phyloP scores from a whole-genome alignment of 2,329 filamentous ascomycete species.

The Cladobotryum protrusum region DNA sequence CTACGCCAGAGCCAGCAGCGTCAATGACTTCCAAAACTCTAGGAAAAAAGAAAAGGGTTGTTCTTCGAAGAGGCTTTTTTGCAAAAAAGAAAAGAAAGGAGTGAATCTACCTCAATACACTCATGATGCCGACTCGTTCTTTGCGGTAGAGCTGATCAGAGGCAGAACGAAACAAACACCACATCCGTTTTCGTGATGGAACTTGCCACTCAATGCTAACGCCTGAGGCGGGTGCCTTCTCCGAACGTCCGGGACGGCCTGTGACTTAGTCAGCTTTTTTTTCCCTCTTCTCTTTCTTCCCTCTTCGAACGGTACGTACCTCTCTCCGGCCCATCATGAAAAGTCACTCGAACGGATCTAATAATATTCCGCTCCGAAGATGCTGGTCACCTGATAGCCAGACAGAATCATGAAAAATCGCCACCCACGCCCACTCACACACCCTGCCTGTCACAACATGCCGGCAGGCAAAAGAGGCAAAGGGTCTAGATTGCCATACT shows the following conservation, averaged over 20 bases:
- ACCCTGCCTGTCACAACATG: no score
- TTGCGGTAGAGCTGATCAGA: neutral
- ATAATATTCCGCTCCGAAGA: no score
- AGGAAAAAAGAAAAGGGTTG: neutral
- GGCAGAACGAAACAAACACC: neutral
- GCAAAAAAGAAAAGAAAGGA: neutral
- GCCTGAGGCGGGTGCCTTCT: no score
- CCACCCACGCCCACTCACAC: no score
- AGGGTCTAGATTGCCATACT: no score
- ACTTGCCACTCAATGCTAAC: conserved; percentile 10
- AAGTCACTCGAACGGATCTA: no score
- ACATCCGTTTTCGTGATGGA: conserved; percentile 1
- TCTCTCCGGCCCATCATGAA: no score
- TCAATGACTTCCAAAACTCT: neutral
- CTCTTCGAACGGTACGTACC: neutral
- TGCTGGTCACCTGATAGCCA: no score
- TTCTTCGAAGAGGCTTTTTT: neutral
- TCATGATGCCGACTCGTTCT: conserved; percentile 14
- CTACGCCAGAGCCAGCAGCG: neutral
- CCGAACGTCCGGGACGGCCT: no score
- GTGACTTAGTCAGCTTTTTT: neutral
- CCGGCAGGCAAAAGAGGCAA: no score
- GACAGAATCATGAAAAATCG: no score
- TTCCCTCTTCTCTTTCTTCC: neutral
- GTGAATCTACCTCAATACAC: conserved; percentile 12